Evolutionary conservation across 2,329 filamentous ascomycete species (phyloP), one percentile per base, ranked within the genome.

Genomic region (Fusarium liriodendri): DNA sequence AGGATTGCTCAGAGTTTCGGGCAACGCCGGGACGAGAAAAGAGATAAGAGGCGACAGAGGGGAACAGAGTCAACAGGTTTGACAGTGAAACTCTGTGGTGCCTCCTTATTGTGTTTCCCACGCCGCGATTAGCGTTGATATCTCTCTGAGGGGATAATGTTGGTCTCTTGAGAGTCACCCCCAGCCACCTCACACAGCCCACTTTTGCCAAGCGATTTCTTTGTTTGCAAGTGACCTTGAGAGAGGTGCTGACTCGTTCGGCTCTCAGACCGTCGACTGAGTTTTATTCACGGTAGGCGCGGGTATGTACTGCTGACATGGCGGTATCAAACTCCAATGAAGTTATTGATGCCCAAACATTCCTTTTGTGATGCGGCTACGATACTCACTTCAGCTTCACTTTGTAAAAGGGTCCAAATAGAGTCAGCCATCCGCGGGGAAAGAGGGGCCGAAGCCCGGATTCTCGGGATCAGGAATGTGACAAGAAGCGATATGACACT

Each of bases 361-460:
- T 32, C 29, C 29, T 38, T 10, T 25, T 13, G 40, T 45, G 40
- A 50, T 27, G 25, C 25, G 16, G 25, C 45, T 50, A 50, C 45
- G 9, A 6, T 16, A n/a, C 16, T 50, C 45, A 6, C 22, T 20
- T 25, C 35, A 18, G 32, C 20, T 64, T 45, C 14, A 32, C 29
- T 22, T 29, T n/a, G 45, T 10, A 25, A 45, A 33, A 59, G 50
- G 45, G 47, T 57, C 25, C 29, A 42, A 20, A 22, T 40, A 50
- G 32, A 25, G 35, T 66, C 64, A 33, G 20, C 27, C 18, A 69
- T 69, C 59, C 59, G 61, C 20, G 71, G 71, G 68, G 68, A 64
- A 71, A 62, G 64, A 74, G 68, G 72, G 72, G 71, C 64, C 25
- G 45, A 50, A 52, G n/a, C 64, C 68, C 71, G 29, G 59, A 65